Base-by-base conservation (phyloP, 2,329 filamentous ascomycete genomes). In the Ambrosiella xylebori region DNA sequence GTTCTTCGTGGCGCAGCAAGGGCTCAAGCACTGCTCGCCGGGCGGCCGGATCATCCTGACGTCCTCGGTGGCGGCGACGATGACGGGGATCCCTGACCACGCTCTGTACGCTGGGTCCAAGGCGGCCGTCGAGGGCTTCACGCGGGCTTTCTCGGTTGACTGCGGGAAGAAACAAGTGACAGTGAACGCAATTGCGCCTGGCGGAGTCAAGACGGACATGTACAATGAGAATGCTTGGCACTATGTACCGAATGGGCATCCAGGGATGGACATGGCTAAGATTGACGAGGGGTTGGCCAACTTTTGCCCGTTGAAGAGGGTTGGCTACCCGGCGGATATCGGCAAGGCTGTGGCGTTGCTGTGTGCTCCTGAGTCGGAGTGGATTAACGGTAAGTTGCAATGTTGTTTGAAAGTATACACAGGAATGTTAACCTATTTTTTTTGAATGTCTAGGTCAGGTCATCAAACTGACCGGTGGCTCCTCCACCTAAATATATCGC, bases 1-100 rank as follows among this genome's bases (percentile, higher is more conserved):
- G 70, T 88, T 88, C 74, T 88, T 88, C 68, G 84, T 88, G 56
- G 85, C 84, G 17, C 83, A 87, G 71, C 81, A 85, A 59, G 85
- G 80, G 6, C 84, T 85, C 70, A 83, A 83, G 71, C 74, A 86
- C 71, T 77, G 86, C 62, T 76, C 82, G 66, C 74, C 78, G 50
- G 82, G 85, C 59, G 86, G 86, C 38, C 76, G 85, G 51, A 78
- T 90, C 64, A 79, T 88, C 65, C 75, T 88, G 58, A 88, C 85
- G 74, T 82, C 77, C 40, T 85, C 80, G 49, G 85, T 87, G 65
- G 83, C 82, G 13, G 70, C 84, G 3, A 78, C 79, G 62, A 74
- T 86, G 64, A 74, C 82, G 41, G 82, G 82, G 56, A 80, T 86
- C 59, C 77, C 77, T 64, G 78, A 86, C 71, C 83, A 87, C 68